These are phyloP conservation scores for Fagopyrum homotropicum DNA, from an alignment of 148 eudicot species.

Conservation along the genomic window DNA sequence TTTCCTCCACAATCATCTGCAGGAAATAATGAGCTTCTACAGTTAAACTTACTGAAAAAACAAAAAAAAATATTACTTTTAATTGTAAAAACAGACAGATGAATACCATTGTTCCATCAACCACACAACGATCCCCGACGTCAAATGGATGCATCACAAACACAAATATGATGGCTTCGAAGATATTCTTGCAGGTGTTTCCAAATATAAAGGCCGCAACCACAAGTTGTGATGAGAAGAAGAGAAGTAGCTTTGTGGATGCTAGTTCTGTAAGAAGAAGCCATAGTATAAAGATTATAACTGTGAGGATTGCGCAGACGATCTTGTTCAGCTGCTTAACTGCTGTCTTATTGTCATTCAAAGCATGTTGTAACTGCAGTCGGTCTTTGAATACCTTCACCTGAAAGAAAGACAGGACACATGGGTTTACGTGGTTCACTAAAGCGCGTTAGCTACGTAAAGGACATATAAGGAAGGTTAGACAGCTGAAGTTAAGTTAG, in stretches of 20 bases:
- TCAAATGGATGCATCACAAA: slow-evolving; percentile 83
- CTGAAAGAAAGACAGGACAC: slow-evolving; percentile 24
- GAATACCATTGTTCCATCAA: slow-evolving; percentile 54
- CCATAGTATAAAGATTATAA: slow-evolving; percentile 44
- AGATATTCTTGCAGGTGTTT: slow-evolving; percentile 72
- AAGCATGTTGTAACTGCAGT: slow-evolving; percentile 64
- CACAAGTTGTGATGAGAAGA: slow-evolving; percentile 65
- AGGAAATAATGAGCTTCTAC: background rate
- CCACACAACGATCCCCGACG: slow-evolving; percentile 69
- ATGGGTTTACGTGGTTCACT: background rate
- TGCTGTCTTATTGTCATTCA: slow-evolving; percentile 81
- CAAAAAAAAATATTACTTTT: background rate
- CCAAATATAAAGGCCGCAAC: slow-evolving; percentile 69
- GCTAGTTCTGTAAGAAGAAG: slow-evolving; percentile 55
- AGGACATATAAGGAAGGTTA: background rate
- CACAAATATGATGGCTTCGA: slow-evolving; percentile 72
- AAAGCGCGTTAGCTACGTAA: background rate
- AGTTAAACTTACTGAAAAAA: background rate
- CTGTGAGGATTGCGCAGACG: slow-evolving; percentile 35
- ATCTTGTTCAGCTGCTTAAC: slow-evolving; percentile 62
- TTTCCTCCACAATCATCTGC: slow-evolving; percentile 73
- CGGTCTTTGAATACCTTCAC: slow-evolving; percentile 62
- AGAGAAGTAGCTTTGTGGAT: slow-evolving; percentile 47
- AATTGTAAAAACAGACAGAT: background rate
- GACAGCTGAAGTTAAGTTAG: background rate